A percentile compares a stretch with the other conserved stretches of the same genome.
Evolutionary conservation across 441 rosid genomes (phyloP).

Genomic region (Melastoma candidum): DNA sequence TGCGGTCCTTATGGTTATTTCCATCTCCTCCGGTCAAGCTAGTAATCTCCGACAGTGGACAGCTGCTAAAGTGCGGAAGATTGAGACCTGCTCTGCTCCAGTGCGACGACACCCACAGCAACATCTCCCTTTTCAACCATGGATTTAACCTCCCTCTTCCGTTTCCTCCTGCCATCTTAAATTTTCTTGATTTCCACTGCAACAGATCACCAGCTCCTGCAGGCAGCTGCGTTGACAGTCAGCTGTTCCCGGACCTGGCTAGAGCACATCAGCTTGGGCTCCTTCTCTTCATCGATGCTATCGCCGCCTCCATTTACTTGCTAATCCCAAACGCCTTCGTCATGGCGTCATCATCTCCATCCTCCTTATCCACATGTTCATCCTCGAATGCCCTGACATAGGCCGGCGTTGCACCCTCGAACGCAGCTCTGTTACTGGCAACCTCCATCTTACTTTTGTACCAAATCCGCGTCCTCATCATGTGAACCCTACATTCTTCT

Average conservation of each 20-base stretch:
- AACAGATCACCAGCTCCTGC: slow-evolving; percentile 81
- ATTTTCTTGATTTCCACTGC: slow-evolving; percentile 87
- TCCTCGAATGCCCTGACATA: slow-evolving; percentile 17
- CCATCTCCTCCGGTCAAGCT: too few relatives aligned
- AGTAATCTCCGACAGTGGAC: too few relatives aligned
- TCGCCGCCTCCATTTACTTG: too few relatives aligned
- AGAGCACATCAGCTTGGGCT: slow-evolving; percentile 65
- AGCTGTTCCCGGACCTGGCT: slow-evolving; percentile 81
- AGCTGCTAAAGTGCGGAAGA: slow-evolving; percentile 55
- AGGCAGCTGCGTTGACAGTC: slow-evolving; percentile 25
- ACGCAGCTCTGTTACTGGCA: slow-evolving; percentile 22
- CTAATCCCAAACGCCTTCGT: too few relatives aligned
- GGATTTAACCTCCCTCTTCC: slow-evolving; percentile 39
- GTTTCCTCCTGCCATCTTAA: slow-evolving; percentile 32
- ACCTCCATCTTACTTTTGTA: slow-evolving; percentile 24
- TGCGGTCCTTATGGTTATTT: too few relatives aligned
- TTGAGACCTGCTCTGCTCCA: slow-evolving; percentile 46
- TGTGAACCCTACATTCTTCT: slow-evolving; percentile 22
- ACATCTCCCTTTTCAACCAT: slow-evolving; percentile 71
- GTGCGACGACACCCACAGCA: slow-evolving; percentile 61
- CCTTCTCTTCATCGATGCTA: too few relatives aligned
- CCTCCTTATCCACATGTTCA: too few relatives aligned
- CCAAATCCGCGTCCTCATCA: slow-evolving; percentile 24
- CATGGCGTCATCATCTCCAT: too few relatives aligned
- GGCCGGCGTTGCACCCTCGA: slow-evolving; percentile 32